Evolutionary conservation across 148 eudicot genomes (phyloP).

Genomic region (Hydrangea macrophylla): DNA sequence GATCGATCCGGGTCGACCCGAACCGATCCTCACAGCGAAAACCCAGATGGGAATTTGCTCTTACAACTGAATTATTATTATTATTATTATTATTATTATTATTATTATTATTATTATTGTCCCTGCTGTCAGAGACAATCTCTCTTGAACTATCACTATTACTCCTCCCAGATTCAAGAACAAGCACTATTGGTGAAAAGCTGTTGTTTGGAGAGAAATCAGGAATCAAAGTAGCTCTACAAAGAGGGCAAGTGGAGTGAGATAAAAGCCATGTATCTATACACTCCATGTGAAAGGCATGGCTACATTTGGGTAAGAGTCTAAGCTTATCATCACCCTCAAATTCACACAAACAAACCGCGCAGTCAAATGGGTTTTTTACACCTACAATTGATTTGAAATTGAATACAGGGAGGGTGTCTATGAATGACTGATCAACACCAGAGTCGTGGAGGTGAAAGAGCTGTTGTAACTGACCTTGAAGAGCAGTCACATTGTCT

Average conservation of each 20-base stretch:
- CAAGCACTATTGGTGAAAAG: conserved; percentile 55
- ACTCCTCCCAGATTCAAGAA: conserved; percentile 70
- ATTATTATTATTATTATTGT: no score
- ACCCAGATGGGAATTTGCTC: conserved; percentile 34
- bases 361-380: conserved; percentile 85
- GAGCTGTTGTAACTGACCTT: conserved; percentile 84
- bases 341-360: conserved; percentile 87
- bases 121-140: conserved; percentile 30
- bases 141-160: conserved; percentile 54
- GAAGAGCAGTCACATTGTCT: conserved; percentile 57
- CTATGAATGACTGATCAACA: conserved; percentile 83
- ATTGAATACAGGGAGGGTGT: conserved; percentile 66
- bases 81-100: no score
- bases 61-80: conserved; percentile 26
- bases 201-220: conserved; percentile 29
- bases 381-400: conserved; percentile 70
- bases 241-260: conserved; percentile 93
- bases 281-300: conserved; percentile 90
- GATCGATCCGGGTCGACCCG: conserved; percentile 19
- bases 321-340: conserved; percentile 68
- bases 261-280: conserved; percentile 92
- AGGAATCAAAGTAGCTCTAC: conserved; percentile 52
- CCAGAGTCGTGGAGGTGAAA: conserved; percentile 85
- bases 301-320: conserved; percentile 86
- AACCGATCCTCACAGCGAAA: conserved; percentile 23